These are phyloP conservation scores for Croton setiger DNA, from an alignment of 441 rosid genomes.

Conservation along the genomic window DNA sequence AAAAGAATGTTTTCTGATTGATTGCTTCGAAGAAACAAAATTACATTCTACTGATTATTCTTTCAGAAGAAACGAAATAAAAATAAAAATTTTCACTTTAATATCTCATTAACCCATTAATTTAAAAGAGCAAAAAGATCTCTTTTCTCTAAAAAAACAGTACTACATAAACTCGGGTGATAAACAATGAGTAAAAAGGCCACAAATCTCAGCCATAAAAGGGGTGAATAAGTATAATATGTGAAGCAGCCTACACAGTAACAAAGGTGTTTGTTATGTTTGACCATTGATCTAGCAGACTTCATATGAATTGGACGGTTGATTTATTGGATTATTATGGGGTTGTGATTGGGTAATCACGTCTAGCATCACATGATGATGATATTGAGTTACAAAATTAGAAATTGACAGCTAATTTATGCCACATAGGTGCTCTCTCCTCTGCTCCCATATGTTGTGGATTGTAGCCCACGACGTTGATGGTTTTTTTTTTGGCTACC, in stretches of 20 bases:
- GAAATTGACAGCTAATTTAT: too few species aligned
- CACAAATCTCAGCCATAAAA: slow-evolving; percentile 22
- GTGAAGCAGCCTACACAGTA: not conserved
- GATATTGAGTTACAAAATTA: too few species aligned
- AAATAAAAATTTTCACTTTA: too few species aligned
- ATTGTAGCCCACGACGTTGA: too few species aligned
- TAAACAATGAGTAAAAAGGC: slow-evolving; percentile 1
- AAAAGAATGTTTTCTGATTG: slow-evolving; percentile 21
- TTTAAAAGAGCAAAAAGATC: not conserved
- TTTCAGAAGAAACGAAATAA: not conserved
- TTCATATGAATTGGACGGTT: not conserved
- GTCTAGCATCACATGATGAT: too few species aligned
- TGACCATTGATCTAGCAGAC: not conserved
- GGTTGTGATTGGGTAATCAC: not conserved
- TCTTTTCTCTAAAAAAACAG: not conserved
- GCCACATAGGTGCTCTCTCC: too few species aligned
- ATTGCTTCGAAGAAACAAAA: not conserved
- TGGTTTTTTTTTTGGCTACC: too few species aligned
- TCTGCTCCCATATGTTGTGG: too few species aligned
- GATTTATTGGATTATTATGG: not conserved
- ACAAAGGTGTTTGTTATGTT: not conserved
- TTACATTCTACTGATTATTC: not conserved
- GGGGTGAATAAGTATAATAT: not conserved
- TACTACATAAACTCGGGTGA: not conserved
- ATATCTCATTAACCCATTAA: slow-evolving; percentile 8